These are phyloP conservation scores for Echites panduratus DNA, from an alignment of 257 asterid species.

Conservation along the genomic window DNA sequence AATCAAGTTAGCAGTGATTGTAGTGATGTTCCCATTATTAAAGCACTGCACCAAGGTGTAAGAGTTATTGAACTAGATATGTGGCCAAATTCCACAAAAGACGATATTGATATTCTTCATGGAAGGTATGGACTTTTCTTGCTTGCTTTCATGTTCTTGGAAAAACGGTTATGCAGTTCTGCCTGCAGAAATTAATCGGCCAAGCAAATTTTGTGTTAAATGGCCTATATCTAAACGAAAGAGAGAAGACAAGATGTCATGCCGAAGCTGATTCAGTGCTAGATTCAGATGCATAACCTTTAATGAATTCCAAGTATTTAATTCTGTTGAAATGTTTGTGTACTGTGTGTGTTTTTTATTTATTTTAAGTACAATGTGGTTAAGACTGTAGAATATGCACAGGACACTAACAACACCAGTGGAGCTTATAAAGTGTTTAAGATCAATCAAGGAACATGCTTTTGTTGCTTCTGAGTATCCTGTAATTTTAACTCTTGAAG, in stretches of 20 bases:
- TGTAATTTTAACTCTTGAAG: slow-evolving; percentile 69
- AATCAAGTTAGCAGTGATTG: slow-evolving; percentile 67
- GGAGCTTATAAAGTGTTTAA: slow-evolving; percentile 55
- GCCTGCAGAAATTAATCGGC: neutral
- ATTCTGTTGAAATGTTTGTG: neutral
- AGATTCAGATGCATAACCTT: neutral
- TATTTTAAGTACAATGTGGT: neutral
- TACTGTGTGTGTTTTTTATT: neutral
- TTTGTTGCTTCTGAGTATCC: slow-evolving; percentile 74
- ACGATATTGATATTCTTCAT: slow-evolving; percentile 61
- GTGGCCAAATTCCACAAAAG: slow-evolving; percentile 81
- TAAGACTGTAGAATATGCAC: slow-evolving; percentile 8
- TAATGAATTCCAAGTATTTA: neutral
- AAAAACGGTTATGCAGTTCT: neutral
- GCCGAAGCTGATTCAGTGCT: too few relatives aligned
- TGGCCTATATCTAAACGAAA: neutral
- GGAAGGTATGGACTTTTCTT: slow-evolving; percentile 48
- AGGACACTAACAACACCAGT: slow-evolving; percentile 79
- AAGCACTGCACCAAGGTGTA: slow-evolving; percentile 62
- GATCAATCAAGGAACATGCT: slow-evolving; percentile 58
- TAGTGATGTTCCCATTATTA: slow-evolving; percentile 61
- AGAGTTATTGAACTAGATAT: slow-evolving; percentile 75
- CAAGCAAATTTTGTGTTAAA: too few relatives aligned
- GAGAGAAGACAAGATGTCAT: neutral
- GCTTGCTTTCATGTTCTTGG: neutral